A percentile compares a stretch with the other conserved stretches of the same genome.
phyloP scores from a whole-genome alignment of 2,329 filamentous ascomycete species.

The Aspergillus tamarii region DNA sequence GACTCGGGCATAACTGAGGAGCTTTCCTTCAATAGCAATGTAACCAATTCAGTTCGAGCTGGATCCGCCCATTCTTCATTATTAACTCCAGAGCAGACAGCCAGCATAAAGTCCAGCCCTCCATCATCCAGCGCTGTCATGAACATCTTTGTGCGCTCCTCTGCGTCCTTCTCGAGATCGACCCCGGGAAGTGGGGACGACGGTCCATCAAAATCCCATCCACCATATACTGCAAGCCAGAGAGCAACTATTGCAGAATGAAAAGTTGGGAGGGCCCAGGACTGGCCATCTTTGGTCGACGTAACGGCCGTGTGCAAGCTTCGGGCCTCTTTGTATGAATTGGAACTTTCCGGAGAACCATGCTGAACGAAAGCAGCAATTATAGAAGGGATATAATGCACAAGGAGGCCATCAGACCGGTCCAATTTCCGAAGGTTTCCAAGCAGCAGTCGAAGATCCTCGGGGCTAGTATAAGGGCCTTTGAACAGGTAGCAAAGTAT shows the following conservation, averaged over 20 bases:
- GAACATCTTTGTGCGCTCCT: constrained; percentile 72
- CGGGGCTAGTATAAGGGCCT: constrained; percentile 67
- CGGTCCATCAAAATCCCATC: constrained; percentile 77
- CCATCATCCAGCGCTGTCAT: constrained; percentile 80
- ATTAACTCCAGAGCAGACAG: constrained; percentile 79
- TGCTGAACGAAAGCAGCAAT: constrained; percentile 77
- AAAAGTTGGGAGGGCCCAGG: constrained; percentile 74
- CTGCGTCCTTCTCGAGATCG: constrained; percentile 68
- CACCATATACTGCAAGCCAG: constrained; percentile 94
- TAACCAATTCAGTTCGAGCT: constrained; percentile 77
- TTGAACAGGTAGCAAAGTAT: constrained; percentile 79
- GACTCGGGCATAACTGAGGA: constrained; percentile 69
- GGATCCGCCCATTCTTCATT: constrained; percentile 85
- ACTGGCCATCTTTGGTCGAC: constrained; percentile 65
- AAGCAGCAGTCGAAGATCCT: constrained; percentile 76
- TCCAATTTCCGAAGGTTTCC: constrained; percentile 69
- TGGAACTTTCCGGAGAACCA: constrained; percentile 74
- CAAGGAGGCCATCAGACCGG: constrained; percentile 72
- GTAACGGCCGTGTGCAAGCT: constrained; percentile 71
- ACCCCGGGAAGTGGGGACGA: constrained; percentile 62
- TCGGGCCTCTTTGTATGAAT: constrained; percentile 69
- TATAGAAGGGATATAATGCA: constrained; percentile 82
- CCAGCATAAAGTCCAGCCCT: constrained; percentile 87
- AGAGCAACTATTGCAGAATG: constrained; percentile 78
- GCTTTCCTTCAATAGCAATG: constrained; percentile 81